These are phyloP conservation scores for Boeremia lycopersici DNA, from an alignment of 2,329 filamentous ascomycete genomes.

Conservation along the genomic window DNA sequence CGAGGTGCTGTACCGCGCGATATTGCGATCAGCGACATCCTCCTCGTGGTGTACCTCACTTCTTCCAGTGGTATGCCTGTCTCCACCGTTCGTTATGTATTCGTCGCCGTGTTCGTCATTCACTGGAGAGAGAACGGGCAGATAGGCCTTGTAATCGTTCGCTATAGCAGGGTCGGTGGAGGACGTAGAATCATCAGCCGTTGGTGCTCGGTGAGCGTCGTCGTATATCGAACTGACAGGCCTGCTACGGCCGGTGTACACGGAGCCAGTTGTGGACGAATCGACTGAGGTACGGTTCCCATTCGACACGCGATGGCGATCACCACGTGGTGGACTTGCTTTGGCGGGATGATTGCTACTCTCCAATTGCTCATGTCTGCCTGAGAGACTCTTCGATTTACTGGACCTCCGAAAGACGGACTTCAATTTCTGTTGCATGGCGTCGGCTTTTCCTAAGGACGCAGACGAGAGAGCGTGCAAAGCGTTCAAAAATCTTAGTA, in stretches of 20 bases:
- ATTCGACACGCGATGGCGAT: conserved; percentile 1
- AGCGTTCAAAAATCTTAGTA: not conserved
- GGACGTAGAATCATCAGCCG: not conserved
- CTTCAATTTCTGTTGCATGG: conserved; percentile 14
- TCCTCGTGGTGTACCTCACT: conserved; percentile 58
- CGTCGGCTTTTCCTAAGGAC: not conserved
- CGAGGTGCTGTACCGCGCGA: conserved; percentile 21
- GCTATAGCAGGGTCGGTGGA: conserved; percentile 24
- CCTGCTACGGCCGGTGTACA: conserved; percentile 13
- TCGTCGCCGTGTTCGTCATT: conserved; percentile 16
- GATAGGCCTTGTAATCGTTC: conserved; percentile 30
- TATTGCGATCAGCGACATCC: conserved; percentile 47
- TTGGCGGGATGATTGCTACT: not conserved
- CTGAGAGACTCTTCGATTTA: conserved; percentile 1
- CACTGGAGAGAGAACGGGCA: conserved; percentile 22
- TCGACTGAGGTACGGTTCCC: conserved; percentile 5
- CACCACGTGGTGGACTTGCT: conserved; percentile 1
- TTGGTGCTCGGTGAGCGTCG: not conserved
- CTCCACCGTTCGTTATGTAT: conserved; percentile 28
- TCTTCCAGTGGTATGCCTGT: conserved; percentile 21
- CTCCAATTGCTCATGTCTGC: not conserved
- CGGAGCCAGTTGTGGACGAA: conserved; percentile 5
- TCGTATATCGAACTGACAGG: conserved; percentile 21
- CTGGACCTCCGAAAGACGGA: conserved; percentile 16
- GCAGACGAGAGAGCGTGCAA: not conserved